Evolutionary conservation across 192 early-diverging fungal genomes (phyloP).

Genomic region (Mortierella claussenii): DNA sequence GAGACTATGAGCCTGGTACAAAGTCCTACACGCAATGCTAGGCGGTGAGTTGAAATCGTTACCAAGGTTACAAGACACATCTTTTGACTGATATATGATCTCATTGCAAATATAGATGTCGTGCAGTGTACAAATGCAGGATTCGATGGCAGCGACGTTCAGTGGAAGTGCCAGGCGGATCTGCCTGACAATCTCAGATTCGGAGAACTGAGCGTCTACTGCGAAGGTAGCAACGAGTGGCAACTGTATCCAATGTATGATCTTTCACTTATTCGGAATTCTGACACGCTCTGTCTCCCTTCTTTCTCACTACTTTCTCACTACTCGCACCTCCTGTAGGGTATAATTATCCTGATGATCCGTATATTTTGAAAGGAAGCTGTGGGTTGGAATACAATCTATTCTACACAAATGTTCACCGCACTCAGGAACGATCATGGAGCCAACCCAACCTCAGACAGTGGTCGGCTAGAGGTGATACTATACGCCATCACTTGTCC

Average conservation of each 20-base stretch:
- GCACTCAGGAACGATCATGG: neutral
- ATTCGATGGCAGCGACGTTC: slow-evolving; percentile 59
- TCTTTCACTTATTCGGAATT: neutral
- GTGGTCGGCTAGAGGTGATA: slow-evolving; percentile 26
- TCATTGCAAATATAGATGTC: too few species aligned
- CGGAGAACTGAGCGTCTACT: slow-evolving; percentile 53
- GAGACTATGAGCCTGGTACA: slow-evolving; percentile 48
- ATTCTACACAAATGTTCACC: slow-evolving; percentile 19
- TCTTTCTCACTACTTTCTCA: neutral
- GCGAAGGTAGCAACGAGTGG: slow-evolving; percentile 32
- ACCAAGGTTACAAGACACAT: too few species aligned
- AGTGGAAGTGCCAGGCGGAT: slow-evolving; percentile 61
- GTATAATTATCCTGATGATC: slow-evolving; percentile 55
- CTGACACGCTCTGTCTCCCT: neutral
- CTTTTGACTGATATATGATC: too few species aligned
- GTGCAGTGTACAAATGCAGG: slow-evolving; percentile 56
- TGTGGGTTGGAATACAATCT: slow-evolving; percentile 59
- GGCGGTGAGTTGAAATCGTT: too few species aligned
- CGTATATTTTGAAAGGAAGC: slow-evolving; percentile 52
- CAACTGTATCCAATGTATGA: neutral
- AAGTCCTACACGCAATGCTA: too few species aligned
- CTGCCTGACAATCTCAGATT: slow-evolving; percentile 52
- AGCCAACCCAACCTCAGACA: slow-evolving; percentile 5
- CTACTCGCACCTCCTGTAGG: slow-evolving; percentile 9
- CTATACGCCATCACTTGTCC: neutral